Base-by-base conservation (phyloP, 768 basidiomycete species). In the Pholiota molesta region DNA sequence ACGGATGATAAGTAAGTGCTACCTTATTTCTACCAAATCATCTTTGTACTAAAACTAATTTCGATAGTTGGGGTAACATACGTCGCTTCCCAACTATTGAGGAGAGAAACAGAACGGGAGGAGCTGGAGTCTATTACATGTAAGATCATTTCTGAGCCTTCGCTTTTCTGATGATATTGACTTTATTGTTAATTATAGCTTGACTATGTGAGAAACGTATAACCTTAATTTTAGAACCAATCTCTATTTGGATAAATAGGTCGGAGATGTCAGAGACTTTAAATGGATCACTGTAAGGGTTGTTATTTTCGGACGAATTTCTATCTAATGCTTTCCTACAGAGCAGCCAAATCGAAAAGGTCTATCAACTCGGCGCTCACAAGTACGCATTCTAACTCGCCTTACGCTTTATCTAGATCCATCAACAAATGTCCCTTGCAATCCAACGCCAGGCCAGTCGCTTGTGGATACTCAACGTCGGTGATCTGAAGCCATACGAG, bases 401-500 rank as follows among this genome's bases (percentile, higher is more conserved):
- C 31, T 28, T n/a, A 21, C n/a, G 2, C 9, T 16, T 16, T 26
- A 16, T 31, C 29, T 56, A 85, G 84, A 79, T 83, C 7, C 86
- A 82, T 71, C 87, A 92, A 65, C 88, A 90, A 76, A 82, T 92
- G 81, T 86, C 86, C 23, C 76, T 89, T 21, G 86, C 88, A 0
- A 78, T 85, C 13, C 82, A 83, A 17, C 82, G 85, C 28, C 76
- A 86, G 28, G 87, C 87, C 8, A 82, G 77, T 13, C 78, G 78
- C 16, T 74, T 92, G 51, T 90, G 88, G 88, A 82, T 92, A 47
- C 72, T 92, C 58, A 92, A 91, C 69, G 89, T 92, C 58, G 90
- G 90, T 16, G 89, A 91, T 66, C 73, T 92, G 55, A 91, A 91
- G 70, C 89, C 88, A 2, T 87, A 87, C 63, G 90, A 92, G 66